phyloP scores from a whole-genome alignment of 2,329 filamentous ascomycete genomes.

The Thelonectria rubi region DNA sequence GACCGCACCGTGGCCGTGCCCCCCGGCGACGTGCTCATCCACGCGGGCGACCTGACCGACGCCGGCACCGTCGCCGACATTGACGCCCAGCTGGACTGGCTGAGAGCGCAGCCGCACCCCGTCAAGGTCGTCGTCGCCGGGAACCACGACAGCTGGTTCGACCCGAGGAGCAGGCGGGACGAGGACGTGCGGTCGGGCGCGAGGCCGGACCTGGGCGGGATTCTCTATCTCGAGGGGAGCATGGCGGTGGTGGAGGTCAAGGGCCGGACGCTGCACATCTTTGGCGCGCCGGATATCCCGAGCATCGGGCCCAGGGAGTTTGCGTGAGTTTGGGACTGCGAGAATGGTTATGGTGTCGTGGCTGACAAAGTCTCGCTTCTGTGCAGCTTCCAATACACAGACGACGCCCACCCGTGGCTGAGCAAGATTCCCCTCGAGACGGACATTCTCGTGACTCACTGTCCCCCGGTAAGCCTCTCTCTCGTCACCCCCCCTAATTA shows the following conservation, averaged over 20 bases:
- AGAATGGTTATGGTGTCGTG: background rate
- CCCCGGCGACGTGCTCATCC: slow-evolving; percentile 84
- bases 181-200: slow-evolving; percentile 63
- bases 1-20: slow-evolving; percentile 70
- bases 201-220: slow-evolving; percentile 69
- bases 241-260: slow-evolving; percentile 70
- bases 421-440: slow-evolving; percentile 74
- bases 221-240: slow-evolving; percentile 80
- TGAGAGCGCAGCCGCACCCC: slow-evolving; percentile 75
- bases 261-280: slow-evolving; percentile 67
- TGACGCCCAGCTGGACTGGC: slow-evolving; percentile 86
- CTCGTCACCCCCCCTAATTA: background rate
- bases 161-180: slow-evolving; percentile 67
- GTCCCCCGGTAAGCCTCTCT: slow-evolving; percentile 67
- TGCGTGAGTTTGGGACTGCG: slow-evolving; percentile 53
- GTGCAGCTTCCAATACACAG: slow-evolving; percentile 76
- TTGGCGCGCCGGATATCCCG: slow-evolving; percentile 84
- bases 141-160: slow-evolving; percentile 91
- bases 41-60: slow-evolving; percentile 86
- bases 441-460: slow-evolving; percentile 84
- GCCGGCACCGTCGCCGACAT: slow-evolving; percentile 76
- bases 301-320: slow-evolving; percentile 75
- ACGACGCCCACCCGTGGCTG: slow-evolving; percentile 74
- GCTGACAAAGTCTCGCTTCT: too few relatives aligned
- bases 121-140: slow-evolving; percentile 87